phyloP scores from a whole-genome alignment of 495 filamentous ascomycete species.

The Penicillium canariense region DNA sequence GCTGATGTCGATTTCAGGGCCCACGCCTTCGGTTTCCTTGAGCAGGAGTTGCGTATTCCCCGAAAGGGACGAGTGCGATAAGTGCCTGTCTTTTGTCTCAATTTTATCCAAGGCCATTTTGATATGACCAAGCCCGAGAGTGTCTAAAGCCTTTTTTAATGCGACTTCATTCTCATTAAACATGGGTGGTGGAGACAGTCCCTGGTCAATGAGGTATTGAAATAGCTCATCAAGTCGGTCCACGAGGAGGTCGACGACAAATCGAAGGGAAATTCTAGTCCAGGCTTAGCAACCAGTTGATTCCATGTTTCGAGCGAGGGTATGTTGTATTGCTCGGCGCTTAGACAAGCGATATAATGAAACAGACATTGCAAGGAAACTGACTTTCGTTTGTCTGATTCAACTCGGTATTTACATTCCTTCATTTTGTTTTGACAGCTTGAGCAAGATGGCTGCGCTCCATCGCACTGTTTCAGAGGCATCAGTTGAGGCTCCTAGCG shows the following conservation, averaged over 20 bases:
- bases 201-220: constrained; percentile 7
- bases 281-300: too few relatives aligned
- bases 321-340: background rate
- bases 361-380: background rate
- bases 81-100: constrained; percentile 2
- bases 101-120: constrained; percentile 2
- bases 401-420: constrained; percentile 2
- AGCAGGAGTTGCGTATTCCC: background rate
- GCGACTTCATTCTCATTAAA: constrained; percentile 6
- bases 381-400: constrained; percentile 10
- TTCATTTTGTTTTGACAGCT: constrained; percentile 13
- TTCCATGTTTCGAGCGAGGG: background rate
- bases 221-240: constrained; percentile 8
- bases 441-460: constrained; percentile 6
- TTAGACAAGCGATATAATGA: too few relatives aligned
- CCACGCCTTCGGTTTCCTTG: background rate
- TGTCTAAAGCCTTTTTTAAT: constrained; percentile 7
- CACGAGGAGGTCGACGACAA: constrained; percentile 7
- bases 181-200: constrained; percentile 5
- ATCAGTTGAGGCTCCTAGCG: background rate
- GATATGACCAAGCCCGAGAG: constrained; percentile 2
- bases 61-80: background rate
- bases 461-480: constrained; percentile 12
- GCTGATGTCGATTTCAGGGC: background rate
- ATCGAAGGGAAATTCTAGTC: constrained; percentile 11